A percentile compares a stretch with the other conserved stretches of the same genome.
phyloP scores from a whole-genome alignment of 2,329 filamentous ascomycete genomes.

The Botrytis sinoallii region DNA sequence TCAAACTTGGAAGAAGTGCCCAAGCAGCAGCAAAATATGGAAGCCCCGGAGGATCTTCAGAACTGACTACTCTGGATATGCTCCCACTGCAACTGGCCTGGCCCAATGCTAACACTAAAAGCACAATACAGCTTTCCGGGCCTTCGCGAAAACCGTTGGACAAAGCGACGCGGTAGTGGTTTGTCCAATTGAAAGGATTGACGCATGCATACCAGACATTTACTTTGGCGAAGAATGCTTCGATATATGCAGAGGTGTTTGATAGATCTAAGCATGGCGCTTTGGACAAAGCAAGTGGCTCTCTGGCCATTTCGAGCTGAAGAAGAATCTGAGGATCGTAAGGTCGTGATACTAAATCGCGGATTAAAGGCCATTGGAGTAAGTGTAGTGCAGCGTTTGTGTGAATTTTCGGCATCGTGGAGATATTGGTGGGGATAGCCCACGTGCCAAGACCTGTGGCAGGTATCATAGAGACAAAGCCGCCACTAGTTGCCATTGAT shows the following conservation, averaged over 20 bases:
- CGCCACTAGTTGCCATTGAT: slow-evolving; percentile 44
- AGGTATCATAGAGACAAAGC: slow-evolving; percentile 54
- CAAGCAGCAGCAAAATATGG: slow-evolving; percentile 80
- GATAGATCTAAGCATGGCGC: slow-evolving; percentile 67
- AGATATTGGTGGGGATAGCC: slow-evolving; percentile 67
- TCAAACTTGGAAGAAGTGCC: slow-evolving; percentile 72
- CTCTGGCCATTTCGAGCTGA: slow-evolving; percentile 75
- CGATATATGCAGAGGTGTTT: slow-evolving; percentile 71
- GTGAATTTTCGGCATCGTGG: slow-evolving; percentile 81
- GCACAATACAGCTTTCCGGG: slow-evolving; percentile 76
- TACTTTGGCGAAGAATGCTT: slow-evolving; percentile 76
- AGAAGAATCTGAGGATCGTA: slow-evolving; percentile 80
- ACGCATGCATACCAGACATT: slow-evolving; percentile 86
- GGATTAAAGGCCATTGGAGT: slow-evolving; percentile 76
- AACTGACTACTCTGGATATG: slow-evolving; percentile 67
- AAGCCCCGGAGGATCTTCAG: slow-evolving; percentile 70
- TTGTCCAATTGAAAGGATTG: slow-evolving; percentile 76
- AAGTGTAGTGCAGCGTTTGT: slow-evolving; percentile 77
- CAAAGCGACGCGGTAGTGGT: slow-evolving; percentile 71
- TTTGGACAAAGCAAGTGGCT: slow-evolving; percentile 67
- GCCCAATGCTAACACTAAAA: slow-evolving; percentile 74
- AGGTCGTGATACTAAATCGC: slow-evolving; percentile 70
- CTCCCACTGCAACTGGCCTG: slow-evolving; percentile 73
- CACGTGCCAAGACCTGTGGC: slow-evolving; percentile 70
- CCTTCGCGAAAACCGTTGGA: slow-evolving; percentile 75